phyloP scores from a whole-genome alignment of 306 rosid species.

The Cyclanthera cordifolia region DNA sequence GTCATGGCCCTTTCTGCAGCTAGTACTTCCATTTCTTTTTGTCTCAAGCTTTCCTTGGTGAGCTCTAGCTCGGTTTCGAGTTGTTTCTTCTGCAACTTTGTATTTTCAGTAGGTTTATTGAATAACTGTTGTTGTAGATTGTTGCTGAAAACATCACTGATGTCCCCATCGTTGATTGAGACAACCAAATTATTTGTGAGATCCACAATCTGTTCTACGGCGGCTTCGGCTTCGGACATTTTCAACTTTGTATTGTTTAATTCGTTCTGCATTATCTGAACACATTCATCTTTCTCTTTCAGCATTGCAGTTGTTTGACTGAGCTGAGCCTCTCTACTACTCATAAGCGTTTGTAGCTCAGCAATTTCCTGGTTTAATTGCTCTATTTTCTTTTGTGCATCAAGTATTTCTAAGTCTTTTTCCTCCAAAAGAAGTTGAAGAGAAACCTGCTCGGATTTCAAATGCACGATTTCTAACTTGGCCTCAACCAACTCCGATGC shows the following conservation, averaged over 20 bases:
- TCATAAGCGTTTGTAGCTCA: slow-evolving; percentile 59
- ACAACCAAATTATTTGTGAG: slow-evolving; percentile 58
- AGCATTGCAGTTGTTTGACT: slow-evolving; percentile 54
- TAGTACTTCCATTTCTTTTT: slow-evolving; percentile 64
- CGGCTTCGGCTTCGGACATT: slow-evolving; percentile 56
- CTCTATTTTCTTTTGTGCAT: slow-evolving; percentile 52
- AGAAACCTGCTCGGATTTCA: slow-evolving; percentile 63
- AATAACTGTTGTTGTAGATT: slow-evolving; percentile 23
- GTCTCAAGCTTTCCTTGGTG: slow-evolving; percentile 48
- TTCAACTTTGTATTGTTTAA: slow-evolving; percentile 42
- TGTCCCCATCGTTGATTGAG: slow-evolving; percentile 44
- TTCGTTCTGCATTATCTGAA: slow-evolving; percentile 39
- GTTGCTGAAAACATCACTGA: slow-evolving; percentile 2
- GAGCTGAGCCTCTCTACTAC: slow-evolving; percentile 55
- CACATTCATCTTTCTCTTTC: slow-evolving; percentile 69
- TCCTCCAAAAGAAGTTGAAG: slow-evolving; percentile 55
- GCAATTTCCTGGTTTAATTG: slow-evolving; percentile 49
- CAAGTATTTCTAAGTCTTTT: slow-evolving; percentile 72
- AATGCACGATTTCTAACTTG: slow-evolving; percentile 65
- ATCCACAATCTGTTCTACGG: slow-evolving; percentile 46
- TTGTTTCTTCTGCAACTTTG: slow-evolving; percentile 36
- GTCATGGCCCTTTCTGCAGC: slow-evolving; percentile 53
- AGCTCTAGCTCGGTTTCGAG: slow-evolving; percentile 55
- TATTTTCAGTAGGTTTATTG: slow-evolving; percentile 35
- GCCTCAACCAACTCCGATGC: slow-evolving; percentile 66